These are phyloP conservation scores for Neostapfia colusana DNA, from an alignment of 176 grass and related monocot species.

Conservation along the genomic window DNA sequence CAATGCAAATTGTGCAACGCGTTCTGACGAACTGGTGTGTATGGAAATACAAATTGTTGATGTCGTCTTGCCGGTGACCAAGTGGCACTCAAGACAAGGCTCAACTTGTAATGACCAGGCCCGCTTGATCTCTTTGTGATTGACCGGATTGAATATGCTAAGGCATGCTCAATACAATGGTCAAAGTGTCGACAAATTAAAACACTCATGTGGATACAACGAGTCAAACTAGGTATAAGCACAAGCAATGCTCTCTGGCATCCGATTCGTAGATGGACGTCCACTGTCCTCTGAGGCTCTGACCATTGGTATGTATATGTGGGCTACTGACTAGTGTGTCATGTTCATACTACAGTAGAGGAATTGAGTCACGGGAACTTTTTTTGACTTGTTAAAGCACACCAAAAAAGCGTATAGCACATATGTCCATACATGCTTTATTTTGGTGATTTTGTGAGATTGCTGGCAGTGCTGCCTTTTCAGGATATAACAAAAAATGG, in stretches of 20 bases:
- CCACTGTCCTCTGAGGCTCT: neutral
- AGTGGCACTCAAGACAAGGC: neutral
- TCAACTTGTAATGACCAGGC: neutral
- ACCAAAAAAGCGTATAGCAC: neutral
- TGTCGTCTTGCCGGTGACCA: neutral
- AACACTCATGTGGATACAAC: neutral
- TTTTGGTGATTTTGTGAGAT: neutral
- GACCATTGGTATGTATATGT: neutral
- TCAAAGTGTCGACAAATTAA: neutral
- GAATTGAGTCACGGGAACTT: too few species aligned
- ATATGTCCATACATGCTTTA: neutral
- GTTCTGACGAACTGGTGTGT: constrained; percentile 11
- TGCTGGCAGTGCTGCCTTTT: neutral
- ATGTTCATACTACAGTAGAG: too few species aligned
- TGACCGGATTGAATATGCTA: neutral
- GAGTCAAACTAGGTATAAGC: neutral
- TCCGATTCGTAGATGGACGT: neutral
- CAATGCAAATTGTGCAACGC: neutral
- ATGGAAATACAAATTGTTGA: neutral
- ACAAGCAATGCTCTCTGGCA: neutral
- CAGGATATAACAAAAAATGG: neutral
- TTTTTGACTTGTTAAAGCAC: neutral
- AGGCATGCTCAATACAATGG: neutral
- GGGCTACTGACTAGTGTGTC: too few species aligned
- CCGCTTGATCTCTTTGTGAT: neutral